phyloP scores from a whole-genome alignment of 2,329 filamentous ascomycete species.

The Pseudovirgaria hyperparasitica region DNA sequence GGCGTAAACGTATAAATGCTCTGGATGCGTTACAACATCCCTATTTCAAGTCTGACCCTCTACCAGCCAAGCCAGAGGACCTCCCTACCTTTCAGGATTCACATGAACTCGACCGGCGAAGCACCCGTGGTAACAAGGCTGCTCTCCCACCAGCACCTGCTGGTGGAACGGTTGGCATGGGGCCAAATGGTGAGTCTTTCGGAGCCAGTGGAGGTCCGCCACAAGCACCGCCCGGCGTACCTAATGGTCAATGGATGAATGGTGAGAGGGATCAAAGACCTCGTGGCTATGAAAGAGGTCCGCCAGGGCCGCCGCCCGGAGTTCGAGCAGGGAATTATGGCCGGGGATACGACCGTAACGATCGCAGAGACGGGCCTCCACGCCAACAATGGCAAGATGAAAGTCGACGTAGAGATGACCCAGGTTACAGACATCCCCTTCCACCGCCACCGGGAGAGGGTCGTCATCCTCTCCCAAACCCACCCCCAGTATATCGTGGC shows the following conservation, averaged over 20 bases:
- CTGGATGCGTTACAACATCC: slow-evolving; percentile 86
- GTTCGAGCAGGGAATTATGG: slow-evolving; percentile 16
- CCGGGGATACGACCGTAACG: slow-evolving; percentile 18
- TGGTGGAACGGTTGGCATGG: slow-evolving; percentile 75
- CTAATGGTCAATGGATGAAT: slow-evolving; percentile 17
- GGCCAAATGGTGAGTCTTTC: slow-evolving; percentile 48
- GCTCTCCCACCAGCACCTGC: slow-evolving; percentile 81
- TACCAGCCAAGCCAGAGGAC: slow-evolving; percentile 71
- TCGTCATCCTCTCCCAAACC: slow-evolving; percentile 20
- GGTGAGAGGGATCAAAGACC: slow-evolving; percentile 16
- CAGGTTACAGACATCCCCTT: slow-evolving; percentile 7
- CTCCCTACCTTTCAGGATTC: slow-evolving; percentile 90
- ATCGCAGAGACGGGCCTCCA: slow-evolving; percentile 15
- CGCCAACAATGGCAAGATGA: slow-evolving; percentile 20
- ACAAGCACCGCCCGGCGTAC: slow-evolving; percentile 13
- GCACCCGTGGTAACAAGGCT: slow-evolving; percentile 75
- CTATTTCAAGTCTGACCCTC: slow-evolving; percentile 71
- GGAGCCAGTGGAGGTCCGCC: slow-evolving; percentile 21
- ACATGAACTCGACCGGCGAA: slow-evolving; percentile 88
- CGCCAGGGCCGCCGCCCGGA: slow-evolving; percentile 18
- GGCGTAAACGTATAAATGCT: slow-evolving; percentile 78
- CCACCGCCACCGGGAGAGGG: slow-evolving; percentile 24
- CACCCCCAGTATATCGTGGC: slow-evolving; percentile 18
- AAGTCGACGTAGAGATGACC: slow-evolving; percentile 16
- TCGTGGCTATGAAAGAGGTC: slow-evolving; percentile 25